A percentile compares a stretch with the other conserved stretches of the same genome.
These are phyloP conservation scores for Amanita phalloides DNA, from an alignment of 768 basidiomycete species.

Conservation along the genomic window DNA sequence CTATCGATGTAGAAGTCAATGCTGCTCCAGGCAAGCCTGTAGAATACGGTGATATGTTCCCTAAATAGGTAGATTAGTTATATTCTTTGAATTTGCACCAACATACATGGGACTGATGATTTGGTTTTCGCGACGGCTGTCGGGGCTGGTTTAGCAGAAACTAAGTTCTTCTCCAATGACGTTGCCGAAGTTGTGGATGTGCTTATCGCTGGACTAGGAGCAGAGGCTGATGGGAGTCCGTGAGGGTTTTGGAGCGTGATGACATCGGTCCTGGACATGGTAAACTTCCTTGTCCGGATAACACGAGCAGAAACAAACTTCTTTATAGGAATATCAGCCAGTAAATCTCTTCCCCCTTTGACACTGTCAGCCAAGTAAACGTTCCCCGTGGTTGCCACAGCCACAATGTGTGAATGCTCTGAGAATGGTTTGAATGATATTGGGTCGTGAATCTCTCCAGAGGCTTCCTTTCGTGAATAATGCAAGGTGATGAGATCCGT, in stretches of 20 bases:
- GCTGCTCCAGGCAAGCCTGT: conserved; percentile 88
- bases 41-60: conserved; percentile 89
- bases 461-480: conserved; percentile 71
- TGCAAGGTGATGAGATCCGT: conserved; percentile 70
- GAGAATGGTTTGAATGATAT: conserved; percentile 97
- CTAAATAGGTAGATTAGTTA: conserved; percentile 23
- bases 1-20: conserved; percentile 85
- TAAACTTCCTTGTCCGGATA: conserved; percentile 2
- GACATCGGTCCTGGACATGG: conserved; percentile 58
- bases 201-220: conserved; percentile 14
- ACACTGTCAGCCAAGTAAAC: conserved; percentile 90
- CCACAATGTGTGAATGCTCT: conserved; percentile 92
- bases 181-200: conserved; percentile 20
- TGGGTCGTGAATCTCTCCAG: conserved; percentile 88
- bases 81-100: background rate
- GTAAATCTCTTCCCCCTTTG: conserved; percentile 77
- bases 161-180: conserved; percentile 17
- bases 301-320: conserved; percentile 37
- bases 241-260: conserved; percentile 93
- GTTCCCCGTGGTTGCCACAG: conserved; percentile 83
- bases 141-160: conserved; percentile 22
- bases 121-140: conserved; percentile 31
- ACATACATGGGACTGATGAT: conserved; percentile 56
- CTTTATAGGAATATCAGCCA: conserved; percentile 77
- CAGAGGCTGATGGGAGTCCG: conserved; percentile 52